A percentile compares a stretch with the other conserved stretches of the same genome.
Conservation (phyloP, 1,284 basidiomycete species). For the Heterobasidion occidentale region DNA sequence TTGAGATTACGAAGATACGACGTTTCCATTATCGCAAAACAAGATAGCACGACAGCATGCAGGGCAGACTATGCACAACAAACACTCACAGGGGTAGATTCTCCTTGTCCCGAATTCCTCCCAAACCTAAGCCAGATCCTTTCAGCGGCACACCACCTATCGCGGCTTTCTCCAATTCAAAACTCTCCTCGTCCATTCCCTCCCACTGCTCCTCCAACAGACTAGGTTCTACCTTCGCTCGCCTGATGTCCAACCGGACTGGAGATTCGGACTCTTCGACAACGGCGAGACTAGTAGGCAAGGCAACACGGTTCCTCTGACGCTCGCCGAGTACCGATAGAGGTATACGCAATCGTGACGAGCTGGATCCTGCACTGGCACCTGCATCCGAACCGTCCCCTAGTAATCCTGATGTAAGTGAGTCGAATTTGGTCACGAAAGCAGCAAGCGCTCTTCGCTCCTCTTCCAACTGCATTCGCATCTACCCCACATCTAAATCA, state of each 20-base stretch:
- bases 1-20: background rate
- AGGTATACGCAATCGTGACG: constrained; percentile 15
- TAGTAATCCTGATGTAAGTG: constrained; percentile 40
- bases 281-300: background rate
- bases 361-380: constrained; percentile 42
- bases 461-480: constrained; percentile 56
- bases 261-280: constrained; percentile 34
- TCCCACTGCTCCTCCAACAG: constrained; percentile 54
- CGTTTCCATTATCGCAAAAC: background rate
- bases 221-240: constrained; percentile 39
- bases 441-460: constrained; percentile 66
- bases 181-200: constrained; percentile 41
- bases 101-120: background rate
- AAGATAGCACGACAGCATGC: background rate
- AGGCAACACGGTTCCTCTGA: constrained; percentile 22
- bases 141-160: constrained; percentile 7
- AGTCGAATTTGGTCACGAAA: constrained; percentile 72
- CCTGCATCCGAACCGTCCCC: constrained; percentile 25
- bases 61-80: background rate
- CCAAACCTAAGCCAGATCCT: constrained; percentile 7
- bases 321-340: constrained; percentile 31
- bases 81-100: background rate
- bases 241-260: constrained; percentile 27
- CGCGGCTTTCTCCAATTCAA: constrained; percentile 25
- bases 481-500: constrained; percentile 15